Evolutionary conservation across 768 basidiomycete genomes (phyloP).

Genomic region (Suillus cothurnatus): DNA sequence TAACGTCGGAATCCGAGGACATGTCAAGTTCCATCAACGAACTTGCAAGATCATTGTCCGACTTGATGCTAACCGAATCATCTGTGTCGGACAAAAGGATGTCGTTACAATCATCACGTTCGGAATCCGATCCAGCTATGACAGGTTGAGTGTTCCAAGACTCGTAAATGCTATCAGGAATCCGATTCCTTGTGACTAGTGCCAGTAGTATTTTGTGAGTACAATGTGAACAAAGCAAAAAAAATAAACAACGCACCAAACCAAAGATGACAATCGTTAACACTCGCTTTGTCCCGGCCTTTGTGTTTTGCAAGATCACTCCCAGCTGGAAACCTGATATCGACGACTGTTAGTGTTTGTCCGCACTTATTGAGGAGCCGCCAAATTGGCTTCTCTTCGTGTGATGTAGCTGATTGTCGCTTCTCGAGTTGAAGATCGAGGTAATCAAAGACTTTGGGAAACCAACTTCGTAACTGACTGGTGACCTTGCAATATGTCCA

Average conservation of each 20-base stretch:
- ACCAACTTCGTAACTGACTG: background rate
- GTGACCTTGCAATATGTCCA: background rate
- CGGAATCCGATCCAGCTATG: background rate
- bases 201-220: background rate
- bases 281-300: background rate
- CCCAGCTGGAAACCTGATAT: background rate
- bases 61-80: background rate
- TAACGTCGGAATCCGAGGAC: background rate
- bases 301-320: background rate
- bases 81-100: background rate
- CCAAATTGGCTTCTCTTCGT: background rate
- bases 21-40: background rate
- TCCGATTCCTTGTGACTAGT: background rate
- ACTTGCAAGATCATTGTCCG: background rate
- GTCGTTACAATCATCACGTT: background rate
- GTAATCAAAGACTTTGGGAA: background rate
- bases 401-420: background rate
- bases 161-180: background rate
- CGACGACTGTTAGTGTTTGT: background rate
- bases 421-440: background rate
- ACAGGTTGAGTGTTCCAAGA: background rate
- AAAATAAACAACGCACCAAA: background rate
- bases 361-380: background rate
- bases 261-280: constrained; percentile 3
- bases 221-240: background rate